These are phyloP conservation scores for Alternaria arborescens DNA, from an alignment of 2,329 filamentous ascomycete genomes.

Conservation along the genomic window DNA sequence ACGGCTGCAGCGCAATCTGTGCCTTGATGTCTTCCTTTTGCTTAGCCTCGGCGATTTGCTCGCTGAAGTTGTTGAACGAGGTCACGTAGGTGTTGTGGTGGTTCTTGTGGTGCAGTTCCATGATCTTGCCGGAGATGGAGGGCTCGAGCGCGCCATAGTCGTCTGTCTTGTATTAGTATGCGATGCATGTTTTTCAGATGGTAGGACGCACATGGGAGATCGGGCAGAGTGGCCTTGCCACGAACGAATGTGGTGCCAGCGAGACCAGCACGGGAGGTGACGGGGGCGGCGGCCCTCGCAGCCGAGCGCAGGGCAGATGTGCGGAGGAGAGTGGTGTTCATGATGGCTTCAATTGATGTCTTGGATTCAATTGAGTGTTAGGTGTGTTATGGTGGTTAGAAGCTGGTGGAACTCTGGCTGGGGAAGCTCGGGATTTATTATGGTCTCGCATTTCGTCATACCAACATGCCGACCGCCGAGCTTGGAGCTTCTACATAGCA, in stretches of 20 bases:
- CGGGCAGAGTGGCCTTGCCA: conserved; percentile 91
- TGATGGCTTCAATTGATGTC: conserved; percentile 54
- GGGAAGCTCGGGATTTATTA: conserved; percentile 26
- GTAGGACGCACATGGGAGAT: conserved; percentile 73
- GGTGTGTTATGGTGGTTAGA: conserved; percentile 11
- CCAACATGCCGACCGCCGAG: conserved; percentile 27
- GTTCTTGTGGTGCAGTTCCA: conserved; percentile 94
- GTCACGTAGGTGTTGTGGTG: conserved; percentile 96
- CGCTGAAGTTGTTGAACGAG: conserved; percentile 81
- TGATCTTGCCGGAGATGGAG: conserved; percentile 85
- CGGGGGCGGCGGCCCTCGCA: conserved; percentile 72
- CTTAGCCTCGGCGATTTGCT: conserved; percentile 71
- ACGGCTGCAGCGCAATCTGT: conserved; percentile 64
- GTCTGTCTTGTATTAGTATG: conserved; percentile 63
- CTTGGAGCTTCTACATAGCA: conserved; percentile 21
- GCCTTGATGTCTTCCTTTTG: conserved; percentile 62
- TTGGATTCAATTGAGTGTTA: conserved; percentile 32
- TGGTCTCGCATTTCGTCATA: conserved; percentile 40
- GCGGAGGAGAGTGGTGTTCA: conserved; percentile 81
- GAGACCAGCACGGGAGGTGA: conserved; percentile 69
- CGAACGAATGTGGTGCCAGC: conserved; percentile 80
- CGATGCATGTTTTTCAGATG: not conserved
- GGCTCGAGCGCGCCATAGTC: conserved; percentile 96
- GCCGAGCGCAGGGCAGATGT: conserved; percentile 74
- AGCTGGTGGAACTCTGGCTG: conserved; percentile 11